These are phyloP conservation scores for Boletus tomentosulus DNA, from an alignment of 768 basidiomycete species.

Conservation along the genomic window DNA sequence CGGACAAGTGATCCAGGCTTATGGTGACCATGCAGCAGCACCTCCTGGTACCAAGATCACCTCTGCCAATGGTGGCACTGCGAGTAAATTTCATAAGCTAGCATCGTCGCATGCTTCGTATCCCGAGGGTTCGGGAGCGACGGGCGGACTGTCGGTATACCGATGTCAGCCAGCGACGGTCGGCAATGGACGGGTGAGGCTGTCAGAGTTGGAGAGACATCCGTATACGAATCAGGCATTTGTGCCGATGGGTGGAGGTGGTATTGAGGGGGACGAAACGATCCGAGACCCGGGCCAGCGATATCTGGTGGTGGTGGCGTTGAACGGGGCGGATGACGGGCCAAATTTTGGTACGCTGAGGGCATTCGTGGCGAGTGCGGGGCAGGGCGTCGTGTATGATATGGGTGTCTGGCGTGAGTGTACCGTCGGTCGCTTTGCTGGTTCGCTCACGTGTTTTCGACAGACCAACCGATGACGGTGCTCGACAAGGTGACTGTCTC, in stretches of 20 bases:
- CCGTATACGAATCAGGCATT: slow-evolving; percentile 89
- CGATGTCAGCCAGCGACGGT: slow-evolving; percentile 58
- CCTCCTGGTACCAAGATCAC: slow-evolving; percentile 72
- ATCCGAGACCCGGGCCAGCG: slow-evolving; percentile 44
- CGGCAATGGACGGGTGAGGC: slow-evolving; percentile 46
- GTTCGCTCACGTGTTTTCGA: slow-evolving; percentile 8
- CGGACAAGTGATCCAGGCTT: slow-evolving; percentile 90
- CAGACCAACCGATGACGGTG: slow-evolving; percentile 93
- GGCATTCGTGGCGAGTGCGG: slow-evolving; percentile 76
- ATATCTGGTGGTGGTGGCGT: slow-evolving; percentile 85
- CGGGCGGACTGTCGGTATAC: slow-evolving; percentile 77
- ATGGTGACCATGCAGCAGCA: slow-evolving; percentile 58
- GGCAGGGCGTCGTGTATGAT: slow-evolving; percentile 85
- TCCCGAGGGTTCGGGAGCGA: slow-evolving; percentile 50
- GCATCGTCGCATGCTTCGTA: slow-evolving; percentile 68
- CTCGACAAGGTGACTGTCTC: slow-evolving; percentile 53
- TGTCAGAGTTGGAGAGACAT: slow-evolving; percentile 86
- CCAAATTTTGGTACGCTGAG: slow-evolving; percentile 73
- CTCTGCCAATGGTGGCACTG: slow-evolving; percentile 84
- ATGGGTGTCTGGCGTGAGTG: slow-evolving; percentile 87
- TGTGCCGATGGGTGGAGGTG: slow-evolving; percentile 80
- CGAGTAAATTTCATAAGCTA: slow-evolving; percentile 90
- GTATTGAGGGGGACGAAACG: slow-evolving; percentile 38
- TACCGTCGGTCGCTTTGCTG: background rate
- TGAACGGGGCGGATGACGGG: slow-evolving; percentile 68